Evolutionary conservation across 768 basidiomycete genomes (phyloP).

Genomic region (Favolaschia claudopus): DNA sequence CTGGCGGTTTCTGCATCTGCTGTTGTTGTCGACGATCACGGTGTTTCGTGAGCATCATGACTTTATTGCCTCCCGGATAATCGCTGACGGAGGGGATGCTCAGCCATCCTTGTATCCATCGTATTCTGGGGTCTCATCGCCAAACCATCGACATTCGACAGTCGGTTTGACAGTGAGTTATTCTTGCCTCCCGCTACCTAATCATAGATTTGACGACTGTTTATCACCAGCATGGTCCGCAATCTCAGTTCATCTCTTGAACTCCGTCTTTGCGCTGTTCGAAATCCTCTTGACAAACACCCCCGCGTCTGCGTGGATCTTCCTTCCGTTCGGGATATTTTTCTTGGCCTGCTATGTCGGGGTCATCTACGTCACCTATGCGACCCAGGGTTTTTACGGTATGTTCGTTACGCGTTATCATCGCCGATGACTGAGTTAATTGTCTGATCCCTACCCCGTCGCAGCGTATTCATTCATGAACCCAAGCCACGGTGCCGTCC

Average conservation of each 20-base stretch:
- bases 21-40: slow-evolving; percentile 47
- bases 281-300: slow-evolving; percentile 53
- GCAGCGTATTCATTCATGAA: slow-evolving; percentile 58
- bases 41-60: slow-evolving; percentile 45
- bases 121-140: slow-evolving; percentile 30
- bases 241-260: slow-evolving; percentile 54
- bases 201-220: background rate
- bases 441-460: background rate
- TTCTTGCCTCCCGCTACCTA: background rate
- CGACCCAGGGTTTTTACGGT: slow-evolving; percentile 59
- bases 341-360: slow-evolving; percentile 54
- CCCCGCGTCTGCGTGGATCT: slow-evolving; percentile 45
- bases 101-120: slow-evolving; percentile 39
- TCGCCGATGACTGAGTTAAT: background rate
- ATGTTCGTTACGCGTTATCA: slow-evolving; percentile 19
- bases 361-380: slow-evolving; percentile 55
- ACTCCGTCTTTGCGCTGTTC: slow-evolving; percentile 51
- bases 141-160: slow-evolving; percentile 9
- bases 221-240: slow-evolving; percentile 47
- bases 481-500: slow-evolving; percentile 38
- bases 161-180: slow-evolving; percentile 12
- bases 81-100: background rate
- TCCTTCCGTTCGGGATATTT: slow-evolving; percentile 44
- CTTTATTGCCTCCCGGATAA: background rate
- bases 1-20: slow-evolving; percentile 50